Base-by-base conservation (phyloP, 2,329 filamentous ascomycete species). In the Grosmannia clavigera region DNA sequence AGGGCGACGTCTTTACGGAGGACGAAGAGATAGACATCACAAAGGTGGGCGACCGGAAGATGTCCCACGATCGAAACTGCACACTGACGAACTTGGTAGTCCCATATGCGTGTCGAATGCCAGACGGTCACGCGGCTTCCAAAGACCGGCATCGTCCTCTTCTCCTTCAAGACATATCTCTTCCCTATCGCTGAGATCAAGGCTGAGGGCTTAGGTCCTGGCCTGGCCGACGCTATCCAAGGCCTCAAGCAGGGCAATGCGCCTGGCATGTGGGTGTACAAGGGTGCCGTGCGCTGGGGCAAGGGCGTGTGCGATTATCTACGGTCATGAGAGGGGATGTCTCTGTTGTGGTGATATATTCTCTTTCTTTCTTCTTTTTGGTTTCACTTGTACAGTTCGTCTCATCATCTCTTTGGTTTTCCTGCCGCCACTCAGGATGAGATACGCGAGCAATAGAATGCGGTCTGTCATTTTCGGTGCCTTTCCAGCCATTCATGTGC, bases 81-180 rank as follows among this genome's bases (percentile, higher is more conserved):
- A 25, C 10, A 4, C 22, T 56, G 4, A 33, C 19, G 2, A 55
- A 55, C 33, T 9, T 22, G 27, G 14, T 54, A 75, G 72, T 67
- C 72, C 7, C 70, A 68, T 55, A 62, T 78, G 5, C 72, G 78
- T 31, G 74, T 77, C 35, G 79, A 83, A 66, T 70, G 80, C 16
- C 80, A 83, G 65, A 79, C 78, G 0, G 64, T 82, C 35, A 78
- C 73, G 1, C 72, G 79, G 1, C 70, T 82, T 9, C 79, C 79
- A 0, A 65, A 71, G 60, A 78, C 75, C 0, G 66, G 67, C 3
- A 75, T 76, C 0, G 67, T 82, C 2, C 66, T 82, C 14, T 82
- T 82, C 67, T 78, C 78, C 11, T 80, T 82, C 71, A 81, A 82
- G 69, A 81, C 79, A 0, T 80, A 80, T 61, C 61, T 81, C 19